Conservation (phyloP, 2,329 filamentous ascomycete genomes). For the Calonectria pseudoreteaudii region DNA sequence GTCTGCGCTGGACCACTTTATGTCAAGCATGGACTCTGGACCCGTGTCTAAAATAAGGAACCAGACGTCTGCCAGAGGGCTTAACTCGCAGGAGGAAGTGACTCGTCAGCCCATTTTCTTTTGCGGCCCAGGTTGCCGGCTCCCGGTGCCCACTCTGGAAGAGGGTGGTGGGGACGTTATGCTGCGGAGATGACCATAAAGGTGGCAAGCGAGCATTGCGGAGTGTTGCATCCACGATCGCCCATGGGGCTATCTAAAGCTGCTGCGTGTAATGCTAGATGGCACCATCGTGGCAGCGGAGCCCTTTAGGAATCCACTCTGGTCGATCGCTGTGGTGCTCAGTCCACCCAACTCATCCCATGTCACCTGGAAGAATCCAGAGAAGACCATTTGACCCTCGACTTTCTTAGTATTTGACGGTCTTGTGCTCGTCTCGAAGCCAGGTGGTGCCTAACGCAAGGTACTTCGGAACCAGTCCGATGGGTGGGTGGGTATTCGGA, state of each 20-base stretch:
- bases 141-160: background rate
- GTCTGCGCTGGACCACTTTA: background rate
- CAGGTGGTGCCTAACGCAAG: background rate
- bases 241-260: background rate
- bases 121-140: background rate
- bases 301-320: background rate
- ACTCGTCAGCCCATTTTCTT: background rate
- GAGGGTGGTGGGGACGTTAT: background rate
- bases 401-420: background rate
- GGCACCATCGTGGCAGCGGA: background rate
- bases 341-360: background rate
- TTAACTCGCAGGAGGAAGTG: background rate
- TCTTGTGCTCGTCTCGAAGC: background rate
- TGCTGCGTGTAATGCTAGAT: conserved; percentile 1
- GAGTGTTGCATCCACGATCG: background rate
- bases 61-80: background rate
- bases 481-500: conserved; percentile 4
- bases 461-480: background rate
- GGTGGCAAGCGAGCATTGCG: background rate
- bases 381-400: background rate
- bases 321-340: background rate
- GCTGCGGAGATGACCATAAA: conserved; percentile 3
- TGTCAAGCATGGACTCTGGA: conserved; percentile 3
- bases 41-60: background rate
- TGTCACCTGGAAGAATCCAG: background rate